These are phyloP conservation scores for Diplodia seriata DNA, from an alignment of 2,329 filamentous ascomycete genomes.

Conservation along the genomic window DNA sequence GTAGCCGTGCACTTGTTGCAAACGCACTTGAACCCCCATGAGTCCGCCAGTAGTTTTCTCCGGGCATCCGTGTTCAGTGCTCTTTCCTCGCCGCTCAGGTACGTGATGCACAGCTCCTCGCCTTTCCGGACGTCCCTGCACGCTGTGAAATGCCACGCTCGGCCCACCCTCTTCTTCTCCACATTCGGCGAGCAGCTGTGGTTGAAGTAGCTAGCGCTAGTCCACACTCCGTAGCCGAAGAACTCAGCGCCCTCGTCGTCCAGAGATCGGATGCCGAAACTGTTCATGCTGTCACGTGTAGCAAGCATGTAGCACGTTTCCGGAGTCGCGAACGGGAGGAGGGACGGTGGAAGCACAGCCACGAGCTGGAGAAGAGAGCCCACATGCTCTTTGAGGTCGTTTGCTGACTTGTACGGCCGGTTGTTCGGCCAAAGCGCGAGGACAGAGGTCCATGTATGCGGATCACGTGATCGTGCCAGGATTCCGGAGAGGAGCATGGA, in stretches of 20 bases:
- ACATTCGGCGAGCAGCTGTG: conserved; percentile 56
- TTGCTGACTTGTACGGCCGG: conserved; percentile 50
- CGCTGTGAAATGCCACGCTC: conserved; percentile 52
- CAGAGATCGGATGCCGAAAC: conserved; percentile 55
- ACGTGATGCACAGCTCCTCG: conserved; percentile 57
- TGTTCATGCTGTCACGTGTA: conserved; percentile 54
- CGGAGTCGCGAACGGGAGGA: conserved; percentile 46
- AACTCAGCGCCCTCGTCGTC: conserved; percentile 57
- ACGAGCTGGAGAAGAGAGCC: conserved; percentile 54
- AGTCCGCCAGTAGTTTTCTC: conserved; percentile 47
- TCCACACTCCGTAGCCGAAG: conserved; percentile 57
- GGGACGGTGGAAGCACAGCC: conserved; percentile 46
- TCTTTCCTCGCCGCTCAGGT: conserved; percentile 57
- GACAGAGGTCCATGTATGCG: conserved; percentile 44
- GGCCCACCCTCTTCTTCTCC: conserved; percentile 50
- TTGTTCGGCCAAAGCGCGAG: conserved; percentile 50
- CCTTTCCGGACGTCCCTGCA: conserved; percentile 46
- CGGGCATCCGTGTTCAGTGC: conserved; percentile 47
- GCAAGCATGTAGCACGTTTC: conserved; percentile 47
- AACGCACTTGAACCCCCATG: conserved; percentile 56
- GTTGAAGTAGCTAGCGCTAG: conserved; percentile 57
- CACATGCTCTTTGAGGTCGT: conserved; percentile 50
- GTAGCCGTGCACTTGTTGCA: conserved; percentile 49
- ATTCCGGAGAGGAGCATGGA: conserved; percentile 52
- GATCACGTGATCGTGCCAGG: conserved; percentile 43